Percentiles rank a stretch among this genome's conserved stretches.
Evolutionary conservation across 768 basidiomycete genomes (phyloP).

Genomic region (Suillus plorans): DNA sequence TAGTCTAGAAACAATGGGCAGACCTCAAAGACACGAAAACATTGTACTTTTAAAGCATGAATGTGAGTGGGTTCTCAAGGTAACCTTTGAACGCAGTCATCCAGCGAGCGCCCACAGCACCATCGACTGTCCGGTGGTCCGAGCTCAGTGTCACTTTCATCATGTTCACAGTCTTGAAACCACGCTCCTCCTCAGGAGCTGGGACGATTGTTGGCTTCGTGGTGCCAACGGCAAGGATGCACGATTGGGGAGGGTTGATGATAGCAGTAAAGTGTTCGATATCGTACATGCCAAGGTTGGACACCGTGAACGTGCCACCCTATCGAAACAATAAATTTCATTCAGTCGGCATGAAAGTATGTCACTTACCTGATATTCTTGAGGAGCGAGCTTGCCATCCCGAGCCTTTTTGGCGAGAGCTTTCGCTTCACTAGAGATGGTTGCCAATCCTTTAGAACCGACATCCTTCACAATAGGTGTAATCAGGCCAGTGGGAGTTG

Average conservation of each 20-base stretch:
- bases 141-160: constrained; percentile 97
- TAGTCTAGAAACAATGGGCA: constrained; percentile 1
- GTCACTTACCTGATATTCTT: constrained; percentile 85
- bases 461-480: constrained; percentile 96
- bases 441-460: constrained; percentile 87
- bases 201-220: constrained; percentile 85
- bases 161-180: constrained; percentile 87
- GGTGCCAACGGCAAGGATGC: constrained; percentile 93
- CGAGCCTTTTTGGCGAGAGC: constrained; percentile 92
- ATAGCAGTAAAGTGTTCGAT: constrained; percentile 97
- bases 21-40: neutral
- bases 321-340: constrained; percentile 26
- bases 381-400: constrained; percentile 92
- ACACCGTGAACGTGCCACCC: constrained; percentile 99
- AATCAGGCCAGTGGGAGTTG: constrained; percentile 93
- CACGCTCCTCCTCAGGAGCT: constrained; percentile 86
- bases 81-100: constrained; percentile 92
- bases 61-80: constrained; percentile 94
- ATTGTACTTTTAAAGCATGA: constrained; percentile 72
- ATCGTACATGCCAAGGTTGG: constrained; percentile 98
- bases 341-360: neutral
- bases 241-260: constrained; percentile 98
- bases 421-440: constrained; percentile 92
- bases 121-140: constrained; percentile 96
- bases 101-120: constrained; percentile 94